Evolutionary conservation across 1,284 basidiomycete genomes (phyloP), one percentile per base, ranked within the genome.

Genomic region (Ganoderma lingzhi): DNA sequence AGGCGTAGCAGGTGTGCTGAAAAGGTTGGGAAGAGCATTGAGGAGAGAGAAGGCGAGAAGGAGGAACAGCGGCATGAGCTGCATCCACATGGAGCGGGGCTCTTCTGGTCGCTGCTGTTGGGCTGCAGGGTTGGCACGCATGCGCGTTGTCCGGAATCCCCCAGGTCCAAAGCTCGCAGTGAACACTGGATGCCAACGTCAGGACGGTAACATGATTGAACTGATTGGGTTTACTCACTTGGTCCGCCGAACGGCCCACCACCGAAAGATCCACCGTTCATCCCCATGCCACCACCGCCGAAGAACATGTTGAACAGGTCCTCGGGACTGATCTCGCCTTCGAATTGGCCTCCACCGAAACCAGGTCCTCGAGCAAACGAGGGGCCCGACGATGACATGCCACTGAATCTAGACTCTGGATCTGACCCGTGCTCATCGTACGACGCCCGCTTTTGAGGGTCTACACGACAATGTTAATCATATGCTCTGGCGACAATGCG

Each of bases 261-360:
- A 66, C 87, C 87, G 70, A 83, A 83, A 53, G 80, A 82, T 1
- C 84, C 84, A 8, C 84, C 85, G 23, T 84, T 81, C 81, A 79
- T 82, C 28, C 42, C 60, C 70, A 70, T 64, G 2, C 71, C 71
- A n/a, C 93, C 92, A 23, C 93, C 92, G 30, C 95, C 96, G 79
- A 99, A 99, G 88, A 99, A 99, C 94, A 98, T 97, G 79, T 98
- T 97, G 86, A 99, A 99, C 65, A 99, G 79, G 73, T 99, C 97
- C 81, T 98, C 96, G 0, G 97, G 96, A 70, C 94, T 96, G 75
- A 99, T 86, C 79, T 98, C 97, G 64, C 91, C 90, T 12, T 95
- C 93, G 75, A 93, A 94, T 28, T 42, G 59, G 1, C 79, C 84
- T 5, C 85, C 84, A 56, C 85, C 82, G 8, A 56, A 84, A 15